phyloP scores from a whole-genome alignment of 177 flowering plant species.

The Tripterygium wilfordii region DNA sequence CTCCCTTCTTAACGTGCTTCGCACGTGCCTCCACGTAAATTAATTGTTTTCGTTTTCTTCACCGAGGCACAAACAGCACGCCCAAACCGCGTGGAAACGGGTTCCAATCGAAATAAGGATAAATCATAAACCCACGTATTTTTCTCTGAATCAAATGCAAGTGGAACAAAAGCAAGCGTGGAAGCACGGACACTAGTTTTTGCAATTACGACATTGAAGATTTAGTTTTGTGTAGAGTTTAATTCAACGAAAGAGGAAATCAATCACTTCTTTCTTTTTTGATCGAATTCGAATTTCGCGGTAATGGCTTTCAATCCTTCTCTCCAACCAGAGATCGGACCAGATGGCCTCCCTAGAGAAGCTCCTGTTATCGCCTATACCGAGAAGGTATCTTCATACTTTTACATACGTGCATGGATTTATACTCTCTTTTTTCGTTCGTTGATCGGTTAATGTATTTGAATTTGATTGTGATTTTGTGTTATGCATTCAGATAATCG shows the following conservation, averaged over 20 bases:
- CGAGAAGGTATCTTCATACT: conserved; percentile 64
- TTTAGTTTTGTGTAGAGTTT: too few relatives aligned
- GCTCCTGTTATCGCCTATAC: conserved; percentile 90
- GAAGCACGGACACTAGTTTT: too few relatives aligned
- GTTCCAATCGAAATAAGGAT: not conserved
- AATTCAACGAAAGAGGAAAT: not conserved
- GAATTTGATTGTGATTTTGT: conserved; percentile 5
- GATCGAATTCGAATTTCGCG: too few relatives aligned
- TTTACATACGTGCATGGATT: too few relatives aligned
- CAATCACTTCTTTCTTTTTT: too few relatives aligned
- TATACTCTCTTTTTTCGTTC: conserved; percentile 4
- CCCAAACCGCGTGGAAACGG: not conserved
- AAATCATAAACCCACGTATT: too few relatives aligned
- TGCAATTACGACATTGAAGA: too few relatives aligned
- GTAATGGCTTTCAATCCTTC: conserved; percentile 31
- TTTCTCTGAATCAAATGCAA: too few relatives aligned
- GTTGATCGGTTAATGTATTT: not conserved
- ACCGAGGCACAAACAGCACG: too few relatives aligned
- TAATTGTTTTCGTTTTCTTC: too few relatives aligned
- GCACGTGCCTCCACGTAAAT: too few relatives aligned
- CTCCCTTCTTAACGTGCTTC: not conserved
- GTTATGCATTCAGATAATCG: conserved; percentile 55
- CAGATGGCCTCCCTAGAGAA: conserved; percentile 86
- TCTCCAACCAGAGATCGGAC: conserved; percentile 80
- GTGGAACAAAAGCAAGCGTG: too few relatives aligned